A percentile compares a stretch with the other conserved stretches of the same genome.
Evolutionary conservation across 495 filamentous ascomycete genomes (phyloP).

Genomic region (Astrothelium macrocarpum): DNA sequence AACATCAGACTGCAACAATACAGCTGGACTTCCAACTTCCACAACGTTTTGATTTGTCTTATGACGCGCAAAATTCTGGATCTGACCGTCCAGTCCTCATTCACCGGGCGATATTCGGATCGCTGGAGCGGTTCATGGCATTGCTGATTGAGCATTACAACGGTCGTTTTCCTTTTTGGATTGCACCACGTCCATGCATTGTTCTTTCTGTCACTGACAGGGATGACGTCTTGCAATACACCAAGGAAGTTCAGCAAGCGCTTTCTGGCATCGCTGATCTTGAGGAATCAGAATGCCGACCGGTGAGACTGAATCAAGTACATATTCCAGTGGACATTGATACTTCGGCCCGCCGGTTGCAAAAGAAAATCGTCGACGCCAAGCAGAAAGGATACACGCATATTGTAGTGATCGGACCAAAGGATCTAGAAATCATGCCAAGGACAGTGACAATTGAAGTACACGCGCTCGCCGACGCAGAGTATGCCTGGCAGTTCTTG

Average conservation of each 20-base stretch:
- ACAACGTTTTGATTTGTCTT: constrained; percentile 67
- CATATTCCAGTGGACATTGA: constrained; percentile 63
- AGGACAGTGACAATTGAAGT: neutral
- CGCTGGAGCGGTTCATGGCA: constrained; percentile 78
- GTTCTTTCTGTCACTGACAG: constrained; percentile 67
- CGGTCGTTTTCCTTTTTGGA: constrained; percentile 84
- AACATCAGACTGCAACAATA: constrained; percentile 85
- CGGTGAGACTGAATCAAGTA: constrained; percentile 26
- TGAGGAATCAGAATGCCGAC: constrained; percentile 13
- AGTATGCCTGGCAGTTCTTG: neutral
- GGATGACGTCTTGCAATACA: constrained; percentile 47
- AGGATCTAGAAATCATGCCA: constrained; percentile 15
- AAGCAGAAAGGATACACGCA: constrained; percentile 64
- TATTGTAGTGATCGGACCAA: constrained; percentile 62
- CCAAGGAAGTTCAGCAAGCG: constrained; percentile 40
- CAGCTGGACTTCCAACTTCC: constrained; percentile 93
- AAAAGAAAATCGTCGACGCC: constrained; percentile 62
- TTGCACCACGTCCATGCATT: constrained; percentile 72
- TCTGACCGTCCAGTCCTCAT: constrained; percentile 64
- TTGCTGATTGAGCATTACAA: constrained; percentile 76
- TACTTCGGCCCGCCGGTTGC: constrained; percentile 47
- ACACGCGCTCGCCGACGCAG: neutral
- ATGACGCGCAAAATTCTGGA: constrained; percentile 55
- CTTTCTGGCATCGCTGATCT: constrained; percentile 26
- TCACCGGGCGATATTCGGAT: constrained; percentile 81